Base-by-base conservation (phyloP, 2,329 filamentous ascomycete species). In the Ophidiomyces ophidiicola region DNA sequence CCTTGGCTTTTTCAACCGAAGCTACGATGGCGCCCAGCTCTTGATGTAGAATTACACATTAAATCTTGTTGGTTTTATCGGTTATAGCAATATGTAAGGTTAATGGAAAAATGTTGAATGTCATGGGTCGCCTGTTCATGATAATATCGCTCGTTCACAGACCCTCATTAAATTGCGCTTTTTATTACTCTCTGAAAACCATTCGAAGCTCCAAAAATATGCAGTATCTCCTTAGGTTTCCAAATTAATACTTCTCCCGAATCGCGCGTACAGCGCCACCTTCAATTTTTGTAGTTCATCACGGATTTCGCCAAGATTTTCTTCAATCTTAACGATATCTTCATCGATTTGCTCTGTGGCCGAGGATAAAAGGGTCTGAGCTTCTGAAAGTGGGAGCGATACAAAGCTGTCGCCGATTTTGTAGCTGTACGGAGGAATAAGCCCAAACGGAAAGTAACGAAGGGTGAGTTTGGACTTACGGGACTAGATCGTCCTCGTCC, bases 351-450 rank as follows among this genome's bases (percentile, higher is more conserved):
- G 74, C 45, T 78, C 70, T 4, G 78, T 79, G 4, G 83, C 81
- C 7, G 72, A 63, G 12, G 76, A 68, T 4, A 98, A 77, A 63
- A 96, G 74, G 50, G 88, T 79, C 56, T 94, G 85, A 2, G 90
- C 90, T 57, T 94, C 81, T 34, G 79, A 66, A 11, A 94, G 72
- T 6, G 82, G 79, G 37, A 98, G 66, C 43, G 85, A 82, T 60
- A 96, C 82, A 66, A 96, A 98, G 4, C 86, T 83, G 60, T 96
- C 90, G 48, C 90, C 90, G 42, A 98, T 84, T 65, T 93, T 93
- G 70, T 96, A 96, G 42, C 87, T 94, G 57, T 21, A n/a, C 10
- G 21, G 18, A 36, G 14, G 34, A 32, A 29, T 38, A 31, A 37
- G 21, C 26, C 14, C 11, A n/a, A 19, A 23, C 18, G 6, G 17